These are phyloP conservation scores for Parietichytrium sp. DNA, from an alignment of 108 stramenopile species.

Conservation along the genomic window DNA sequence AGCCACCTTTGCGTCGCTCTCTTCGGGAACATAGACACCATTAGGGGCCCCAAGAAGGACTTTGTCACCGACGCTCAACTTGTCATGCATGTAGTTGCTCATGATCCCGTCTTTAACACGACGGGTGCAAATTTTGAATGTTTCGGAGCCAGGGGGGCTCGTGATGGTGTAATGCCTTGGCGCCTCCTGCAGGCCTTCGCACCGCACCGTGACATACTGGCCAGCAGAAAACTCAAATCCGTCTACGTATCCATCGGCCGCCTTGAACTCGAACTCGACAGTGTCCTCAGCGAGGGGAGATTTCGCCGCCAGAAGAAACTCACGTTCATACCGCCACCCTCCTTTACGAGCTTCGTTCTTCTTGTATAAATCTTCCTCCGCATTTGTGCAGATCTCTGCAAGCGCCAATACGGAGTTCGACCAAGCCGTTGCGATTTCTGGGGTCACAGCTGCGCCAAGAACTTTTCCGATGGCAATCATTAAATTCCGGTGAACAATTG, in stretches of 20 bases:
- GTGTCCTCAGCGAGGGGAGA: conserved; percentile 9
- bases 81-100: conserved; percentile 39
- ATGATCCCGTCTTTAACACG: conserved; percentile 38
- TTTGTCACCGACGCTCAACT: conserved; percentile 16
- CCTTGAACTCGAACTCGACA: conserved; percentile 14
- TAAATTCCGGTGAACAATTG: conserved; percentile 41
- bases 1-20: neutral
- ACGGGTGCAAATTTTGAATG: conserved; percentile 7
- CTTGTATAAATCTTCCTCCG: conserved; percentile 39
- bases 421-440: conserved; percentile 41
- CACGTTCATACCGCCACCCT: conserved; percentile 43
- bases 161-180: conserved; percentile 42
- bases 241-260: conserved; percentile 29
- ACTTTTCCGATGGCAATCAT: conserved; percentile 45
- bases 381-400: conserved; percentile 44
- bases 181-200: neutral
- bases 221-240: conserved; percentile 39
- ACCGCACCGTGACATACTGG: conserved; percentile 31
- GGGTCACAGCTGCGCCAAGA: conserved; percentile 40
- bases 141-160: neutral
- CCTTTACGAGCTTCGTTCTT: neutral
- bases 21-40: neutral
- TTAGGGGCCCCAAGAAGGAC: conserved; percentile 38
- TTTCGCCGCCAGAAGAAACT: conserved; percentile 17
- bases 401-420: conserved; percentile 12